These are phyloP conservation scores for Jamesozyma lodderae DNA, from an alignment of 805 yeast genomes.

Conservation along the genomic window DNA sequence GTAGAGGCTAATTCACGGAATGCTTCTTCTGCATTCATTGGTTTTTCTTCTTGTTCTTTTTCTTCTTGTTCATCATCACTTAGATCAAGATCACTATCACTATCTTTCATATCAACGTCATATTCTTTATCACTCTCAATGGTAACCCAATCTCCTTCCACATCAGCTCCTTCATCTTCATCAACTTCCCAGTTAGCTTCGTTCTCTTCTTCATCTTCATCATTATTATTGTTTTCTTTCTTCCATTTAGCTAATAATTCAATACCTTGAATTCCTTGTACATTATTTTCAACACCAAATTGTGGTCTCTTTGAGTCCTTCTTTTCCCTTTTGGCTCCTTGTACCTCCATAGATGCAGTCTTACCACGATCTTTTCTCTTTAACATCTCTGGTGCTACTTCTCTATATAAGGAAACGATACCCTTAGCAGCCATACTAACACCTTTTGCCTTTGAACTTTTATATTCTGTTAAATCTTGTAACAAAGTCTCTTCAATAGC, in stretches of 20 bases:
- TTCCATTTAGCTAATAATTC: slow-evolving; percentile 84
- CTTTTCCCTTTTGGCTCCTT: slow-evolving; percentile 47
- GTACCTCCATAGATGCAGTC: slow-evolving; percentile 73
- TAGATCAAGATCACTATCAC: slow-evolving; percentile 35
- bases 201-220: slow-evolving; percentile 51
- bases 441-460: slow-evolving; percentile 87
- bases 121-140: slow-evolving; percentile 77
- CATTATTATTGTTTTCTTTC: slow-evolving; percentile 40
- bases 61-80: slow-evolving; percentile 5
- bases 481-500: slow-evolving; percentile 83
- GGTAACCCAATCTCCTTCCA: slow-evolving; percentile 89
- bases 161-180: slow-evolving; percentile 38
- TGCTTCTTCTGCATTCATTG: slow-evolving; percentile 32
- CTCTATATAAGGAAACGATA: slow-evolving; percentile 77
- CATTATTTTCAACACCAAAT: slow-evolving; percentile 66
- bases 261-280: slow-evolving; percentile 80
- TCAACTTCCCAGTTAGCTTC: slow-evolving; percentile 52
- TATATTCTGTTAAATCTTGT: slow-evolving; percentile 84
- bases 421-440: slow-evolving; percentile 93
- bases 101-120: slow-evolving; percentile 43
- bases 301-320: slow-evolving; percentile 34
- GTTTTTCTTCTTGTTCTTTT: slow-evolving; percentile 19
- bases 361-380: slow-evolving; percentile 88
- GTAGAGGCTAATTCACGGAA: slow-evolving; percentile 56
- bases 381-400: slow-evolving; percentile 94